Evolutionary conservation across 371 early-diverging fungal genomes (phyloP).

Genomic region (Cokeromyces recurvatus): DNA sequence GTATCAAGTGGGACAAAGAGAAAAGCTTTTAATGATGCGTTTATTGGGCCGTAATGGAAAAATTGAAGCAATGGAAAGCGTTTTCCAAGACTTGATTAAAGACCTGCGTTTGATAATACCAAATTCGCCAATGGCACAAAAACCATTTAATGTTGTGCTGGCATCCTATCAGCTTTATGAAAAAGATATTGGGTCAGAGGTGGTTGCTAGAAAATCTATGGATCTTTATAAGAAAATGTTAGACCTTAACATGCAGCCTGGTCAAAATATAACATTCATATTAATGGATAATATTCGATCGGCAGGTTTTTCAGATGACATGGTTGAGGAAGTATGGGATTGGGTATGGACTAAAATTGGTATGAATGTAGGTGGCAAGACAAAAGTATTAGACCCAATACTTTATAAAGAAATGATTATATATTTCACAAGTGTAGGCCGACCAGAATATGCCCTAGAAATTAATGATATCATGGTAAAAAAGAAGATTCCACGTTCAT

Average conservation of each 20-base stretch:
- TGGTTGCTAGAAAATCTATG: slow-evolving; percentile 25
- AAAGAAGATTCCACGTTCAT: slow-evolving; percentile 23
- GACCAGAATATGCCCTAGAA: slow-evolving; percentile 33
- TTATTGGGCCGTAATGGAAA: slow-evolving; percentile 35
- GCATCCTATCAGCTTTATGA: slow-evolving; percentile 26
- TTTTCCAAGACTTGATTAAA: slow-evolving; percentile 25
- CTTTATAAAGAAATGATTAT: slow-evolving; percentile 30
- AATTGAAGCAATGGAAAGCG: slow-evolving; percentile 31
- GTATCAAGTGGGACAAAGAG: slow-evolving; percentile 25
- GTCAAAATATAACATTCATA: slow-evolving; percentile 9
- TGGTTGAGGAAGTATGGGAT: slow-evolving; percentile 27
- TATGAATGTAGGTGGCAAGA: slow-evolving; percentile 17
- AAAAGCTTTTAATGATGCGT: slow-evolving; percentile 34
- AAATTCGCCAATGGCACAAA: slow-evolving; percentile 17
- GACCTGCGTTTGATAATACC: slow-evolving; percentile 5
- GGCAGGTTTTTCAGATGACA: slow-evolving; percentile 12
- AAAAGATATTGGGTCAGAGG: slow-evolving; percentile 10
- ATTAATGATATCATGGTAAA: slow-evolving; percentile 39
- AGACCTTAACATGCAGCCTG: slow-evolving; percentile 20
- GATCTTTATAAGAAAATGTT: slow-evolving; percentile 31
- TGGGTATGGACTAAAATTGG: slow-evolving; percentile 36
- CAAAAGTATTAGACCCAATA: slow-evolving; percentile 17
- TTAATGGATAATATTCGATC: slow-evolving; percentile 25
- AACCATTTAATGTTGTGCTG: slow-evolving; percentile 33
- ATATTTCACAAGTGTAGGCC: slow-evolving; percentile 36